Evolutionary conservation across 306 rosid species (phyloP), one percentile per base, ranked within the genome.

Genomic region (Quercus agrifolia): DNA sequence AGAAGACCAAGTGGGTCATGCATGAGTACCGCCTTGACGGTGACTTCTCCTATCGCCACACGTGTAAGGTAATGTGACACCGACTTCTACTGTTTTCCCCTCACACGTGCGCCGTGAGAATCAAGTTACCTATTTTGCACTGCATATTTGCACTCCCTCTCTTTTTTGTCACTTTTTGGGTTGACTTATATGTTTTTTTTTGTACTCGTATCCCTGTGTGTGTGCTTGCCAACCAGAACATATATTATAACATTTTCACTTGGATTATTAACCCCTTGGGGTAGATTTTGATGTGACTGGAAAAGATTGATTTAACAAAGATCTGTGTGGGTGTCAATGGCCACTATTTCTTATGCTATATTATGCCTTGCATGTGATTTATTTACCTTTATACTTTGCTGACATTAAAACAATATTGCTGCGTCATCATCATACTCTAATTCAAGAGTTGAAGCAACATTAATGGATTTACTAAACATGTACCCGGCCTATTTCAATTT

Each of bases 1-100:
- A 88, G 73, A 91, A 90, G 83, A 93, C 98, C 83, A 87, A 88
- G 84, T 93, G 98, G 98, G 94, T 93, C 78, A 93, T 93, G 98
- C 97, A 93, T 14, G 97, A 93, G 87, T 93, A 89, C 87, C 96
- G 94, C 71, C 90, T 93, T 68, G 87, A 91, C 73, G 86, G 77
- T 59, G 74, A 86, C 84, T 85, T 89, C 54, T 85, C 91, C 31
- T 75, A 46, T 68, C 81, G 82, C 70, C 94, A 87, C 84, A 73
- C 81, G 56, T 81, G 83, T 64, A 86, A 85, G 88, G 91, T 87
- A 80, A 30, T 0, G 54, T 49, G 13, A 62, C 15, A 10, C 62
- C 71, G 2, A 21, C 11, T 12, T 7, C 72, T 68, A 20, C 79
- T 33, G 46, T 73, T 69, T 17, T 15, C 3, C 71, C 14, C 80